Evolutionary conservation across 768 basidiomycete species (phyloP).

Genomic region (Leccinum arenicola): DNA sequence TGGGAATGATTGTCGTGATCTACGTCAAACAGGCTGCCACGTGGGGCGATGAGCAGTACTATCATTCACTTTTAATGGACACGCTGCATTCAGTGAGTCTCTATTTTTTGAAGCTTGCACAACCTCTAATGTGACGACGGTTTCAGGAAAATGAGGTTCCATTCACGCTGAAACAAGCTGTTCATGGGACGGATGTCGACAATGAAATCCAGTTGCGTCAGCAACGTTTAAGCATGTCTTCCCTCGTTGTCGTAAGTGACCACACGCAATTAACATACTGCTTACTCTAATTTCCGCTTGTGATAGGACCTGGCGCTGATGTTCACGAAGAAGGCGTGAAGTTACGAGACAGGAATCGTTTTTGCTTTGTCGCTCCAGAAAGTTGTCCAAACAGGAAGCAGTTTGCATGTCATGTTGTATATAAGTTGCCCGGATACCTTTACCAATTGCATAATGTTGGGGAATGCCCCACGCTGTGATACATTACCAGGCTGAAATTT

Average conservation of each 20-base stretch:
- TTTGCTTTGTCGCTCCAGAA: neutral
- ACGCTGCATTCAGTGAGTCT: conserved; percentile 1
- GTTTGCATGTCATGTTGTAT: neutral
- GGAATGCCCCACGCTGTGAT: too few species aligned
- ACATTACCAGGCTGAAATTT: too few species aligned
- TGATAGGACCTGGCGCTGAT: conserved; percentile 26
- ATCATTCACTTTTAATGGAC: neutral
- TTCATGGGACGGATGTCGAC: conserved; percentile 3
- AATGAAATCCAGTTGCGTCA: conserved; percentile 2
- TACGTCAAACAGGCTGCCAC: conserved; percentile 10
- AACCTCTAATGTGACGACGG: neutral
- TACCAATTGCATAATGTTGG: neutral
- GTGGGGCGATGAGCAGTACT: neutral
- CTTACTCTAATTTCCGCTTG: conserved; percentile 2
- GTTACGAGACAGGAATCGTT: neutral
- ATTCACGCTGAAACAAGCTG: conserved; percentile 1
- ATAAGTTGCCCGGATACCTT: neutral
- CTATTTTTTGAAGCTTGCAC: neutral
- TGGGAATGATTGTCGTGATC: conserved; percentile 10
- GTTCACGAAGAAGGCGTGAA: conserved; percentile 4
- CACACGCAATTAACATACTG: neutral
- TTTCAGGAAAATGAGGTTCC: conserved; percentile 11
- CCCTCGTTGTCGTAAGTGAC: conserved; percentile 24
- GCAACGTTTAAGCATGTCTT: conserved; percentile 18
- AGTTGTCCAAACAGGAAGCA: neutral